Conservation (phyloP, 768 basidiomycete genomes). For the Pleurotus citrinopileatus region DNA sequence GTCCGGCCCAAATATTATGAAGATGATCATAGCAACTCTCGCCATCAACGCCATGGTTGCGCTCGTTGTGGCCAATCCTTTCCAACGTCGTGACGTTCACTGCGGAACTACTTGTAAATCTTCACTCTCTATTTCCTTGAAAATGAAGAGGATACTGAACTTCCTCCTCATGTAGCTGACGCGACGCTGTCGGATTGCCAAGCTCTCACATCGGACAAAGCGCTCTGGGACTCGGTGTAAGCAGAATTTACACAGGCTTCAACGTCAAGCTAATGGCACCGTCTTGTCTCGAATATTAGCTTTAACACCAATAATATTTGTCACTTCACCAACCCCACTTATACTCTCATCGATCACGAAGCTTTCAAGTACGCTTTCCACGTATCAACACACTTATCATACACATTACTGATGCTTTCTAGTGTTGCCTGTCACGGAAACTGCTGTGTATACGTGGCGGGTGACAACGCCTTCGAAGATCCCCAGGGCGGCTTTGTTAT, state of each 20-base stretch:
- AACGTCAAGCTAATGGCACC: neutral
- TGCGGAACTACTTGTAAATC: neutral
- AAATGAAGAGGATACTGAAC: neutral
- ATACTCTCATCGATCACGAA: neutral
- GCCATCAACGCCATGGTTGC: neutral
- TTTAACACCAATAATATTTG: neutral
- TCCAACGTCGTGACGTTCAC: neutral
- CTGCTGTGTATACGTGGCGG: neutral
- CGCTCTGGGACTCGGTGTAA: neutral
- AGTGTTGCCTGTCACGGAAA: neutral
- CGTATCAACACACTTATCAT: neutral
- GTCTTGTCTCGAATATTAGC: neutral
- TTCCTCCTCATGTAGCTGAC: neutral
- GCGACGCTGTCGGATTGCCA: neutral
- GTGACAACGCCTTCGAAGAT: neutral
- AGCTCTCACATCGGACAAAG: neutral
- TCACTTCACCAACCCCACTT: neutral
- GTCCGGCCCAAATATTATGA: too few relatives aligned
- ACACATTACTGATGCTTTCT: neutral
- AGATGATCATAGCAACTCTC: neutral
- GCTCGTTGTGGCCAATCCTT: neutral
- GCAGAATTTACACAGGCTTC: neutral
- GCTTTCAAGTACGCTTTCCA: neutral
- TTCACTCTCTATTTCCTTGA: neutral
- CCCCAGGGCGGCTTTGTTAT: neutral